These are phyloP conservation scores for Pichia sp. DNA, from an alignment of 1,139 yeast species.

Conservation along the genomic window DNA sequence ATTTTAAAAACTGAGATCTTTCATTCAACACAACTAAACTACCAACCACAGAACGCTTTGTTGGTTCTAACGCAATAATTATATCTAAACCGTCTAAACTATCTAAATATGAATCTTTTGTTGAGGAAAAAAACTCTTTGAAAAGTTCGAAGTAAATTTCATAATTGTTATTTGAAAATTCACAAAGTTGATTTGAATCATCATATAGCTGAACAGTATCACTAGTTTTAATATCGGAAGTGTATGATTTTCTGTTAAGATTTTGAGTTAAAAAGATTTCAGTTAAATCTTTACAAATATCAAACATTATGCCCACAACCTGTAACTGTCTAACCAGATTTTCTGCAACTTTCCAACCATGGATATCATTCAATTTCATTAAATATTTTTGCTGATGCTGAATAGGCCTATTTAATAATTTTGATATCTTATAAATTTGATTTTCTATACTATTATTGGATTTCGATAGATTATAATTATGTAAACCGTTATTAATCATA, in stretches of 20 bases:
- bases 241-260: constrained; percentile 31
- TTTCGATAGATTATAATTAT: too few species aligned
- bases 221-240: constrained; percentile 30
- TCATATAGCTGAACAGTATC: constrained; percentile 19
- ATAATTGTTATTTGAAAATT: constrained; percentile 35
- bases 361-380: constrained; percentile 36
- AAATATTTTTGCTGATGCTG: constrained; percentile 28
- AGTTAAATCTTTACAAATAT: constrained; percentile 42
- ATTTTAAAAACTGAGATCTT: constrained; percentile 43
- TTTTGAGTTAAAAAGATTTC: constrained; percentile 32
- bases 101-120: constrained; percentile 18
- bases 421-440: too few species aligned
- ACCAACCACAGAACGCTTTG: constrained; percentile 51
- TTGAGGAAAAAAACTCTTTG: constrained; percentile 7
- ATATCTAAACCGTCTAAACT: constrained; percentile 29
- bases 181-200: constrained; percentile 16
- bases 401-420: constrained; percentile 1
- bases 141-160: constrained; percentile 34
- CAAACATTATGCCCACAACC: constrained; percentile 56
- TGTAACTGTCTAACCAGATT: constrained; percentile 50
- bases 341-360: constrained; percentile 49
- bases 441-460: too few species aligned
- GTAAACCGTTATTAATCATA: too few species aligned
- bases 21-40: constrained; percentile 51
- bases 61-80: constrained; percentile 55